These are phyloP conservation scores for Fusarium abutilonis DNA, from an alignment of 2,329 filamentous ascomycete species.

Conservation along the genomic window DNA sequence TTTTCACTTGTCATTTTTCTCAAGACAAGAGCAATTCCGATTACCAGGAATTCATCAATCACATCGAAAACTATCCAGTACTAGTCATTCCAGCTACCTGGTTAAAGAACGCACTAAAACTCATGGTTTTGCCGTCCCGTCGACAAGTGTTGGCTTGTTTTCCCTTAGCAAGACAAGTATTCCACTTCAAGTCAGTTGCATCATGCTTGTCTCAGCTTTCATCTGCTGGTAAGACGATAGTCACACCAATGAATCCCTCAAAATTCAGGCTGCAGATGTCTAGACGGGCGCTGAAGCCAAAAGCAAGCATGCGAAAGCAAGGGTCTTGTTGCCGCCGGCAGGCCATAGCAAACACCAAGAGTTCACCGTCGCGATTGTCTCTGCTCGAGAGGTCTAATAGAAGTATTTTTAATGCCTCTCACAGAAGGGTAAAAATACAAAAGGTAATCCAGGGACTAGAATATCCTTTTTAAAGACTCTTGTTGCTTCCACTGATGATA, in stretches of 20 bases:
- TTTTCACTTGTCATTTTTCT: not conserved
- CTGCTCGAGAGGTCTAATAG: too few relatives aligned
- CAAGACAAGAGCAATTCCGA: not conserved
- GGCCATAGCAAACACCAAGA: too few relatives aligned
- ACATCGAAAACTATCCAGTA: not conserved
- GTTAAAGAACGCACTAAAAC: not conserved
- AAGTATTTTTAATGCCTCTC: too few relatives aligned
- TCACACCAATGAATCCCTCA: not conserved
- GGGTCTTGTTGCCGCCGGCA: too few relatives aligned
- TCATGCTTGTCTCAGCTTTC: slow-evolving; percentile 1
- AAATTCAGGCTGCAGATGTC: not conserved
- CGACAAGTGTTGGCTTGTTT: not conserved
- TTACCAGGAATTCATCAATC: not conserved
- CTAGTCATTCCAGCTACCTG: slow-evolving; percentile 5
- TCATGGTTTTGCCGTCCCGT: not conserved
- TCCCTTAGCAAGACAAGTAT: not conserved
- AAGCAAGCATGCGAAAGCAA: not conserved
- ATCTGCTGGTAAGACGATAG: accelerated
- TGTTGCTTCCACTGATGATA: too few relatives aligned
- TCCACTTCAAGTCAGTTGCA: not conserved
- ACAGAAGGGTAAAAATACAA: too few relatives aligned
- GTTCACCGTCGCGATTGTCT: too few relatives aligned
- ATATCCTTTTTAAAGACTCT: too few relatives aligned
- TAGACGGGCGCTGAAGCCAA: not conserved
- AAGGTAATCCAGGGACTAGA: too few relatives aligned